Evolutionary conservation across 352 stramenopile species (phyloP).

Genomic region (Phytopythium litorale): DNA sequence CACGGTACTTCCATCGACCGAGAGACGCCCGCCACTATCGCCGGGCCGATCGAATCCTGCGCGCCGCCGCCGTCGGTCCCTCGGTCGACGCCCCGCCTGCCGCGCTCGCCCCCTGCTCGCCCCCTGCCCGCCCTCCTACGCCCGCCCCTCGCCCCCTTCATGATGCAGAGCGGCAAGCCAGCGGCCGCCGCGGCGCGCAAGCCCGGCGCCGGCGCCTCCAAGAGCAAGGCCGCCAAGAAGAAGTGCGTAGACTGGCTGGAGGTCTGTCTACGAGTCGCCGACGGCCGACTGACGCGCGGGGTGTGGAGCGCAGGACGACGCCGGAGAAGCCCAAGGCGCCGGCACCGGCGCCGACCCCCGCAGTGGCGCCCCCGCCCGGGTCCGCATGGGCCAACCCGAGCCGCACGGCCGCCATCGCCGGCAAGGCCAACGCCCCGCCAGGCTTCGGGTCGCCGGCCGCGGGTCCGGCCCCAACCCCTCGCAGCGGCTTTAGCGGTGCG

Average conservation of each 20-base stretch:
- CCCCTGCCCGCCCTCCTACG: neutral
- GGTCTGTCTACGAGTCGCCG: neutral
- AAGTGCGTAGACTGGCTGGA: neutral
- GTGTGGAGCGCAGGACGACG: neutral
- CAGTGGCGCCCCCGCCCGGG: neutral
- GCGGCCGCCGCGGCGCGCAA: conserved; percentile 19
- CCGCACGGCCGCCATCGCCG: conserved; percentile 3
- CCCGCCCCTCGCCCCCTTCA: neutral
- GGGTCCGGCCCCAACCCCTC: conserved; percentile 8
- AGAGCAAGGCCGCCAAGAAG: conserved; percentile 5
- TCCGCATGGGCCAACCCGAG: conserved; percentile 6
- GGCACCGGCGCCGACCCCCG: neutral
- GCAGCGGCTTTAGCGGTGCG: conserved; percentile 44
- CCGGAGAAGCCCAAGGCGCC: conserved; percentile 5
- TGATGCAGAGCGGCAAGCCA: conserved; percentile 23
- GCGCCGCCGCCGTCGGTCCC: neutral
- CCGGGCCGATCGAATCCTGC: neutral
- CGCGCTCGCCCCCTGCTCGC: neutral
- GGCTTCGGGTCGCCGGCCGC: conserved; percentile 16
- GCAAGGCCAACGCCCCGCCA: conserved; percentile 15
- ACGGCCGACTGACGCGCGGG: neutral
- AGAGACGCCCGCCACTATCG: neutral
- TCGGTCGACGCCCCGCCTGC: neutral
- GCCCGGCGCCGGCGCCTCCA: conserved; percentile 3
- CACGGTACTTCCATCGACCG: neutral